Evolutionary conservation across 2,329 filamentous ascomycete genomes (phyloP), one percentile per base, ranked within the genome.

Genomic region (Fusarium pseudograminearum): DNA sequence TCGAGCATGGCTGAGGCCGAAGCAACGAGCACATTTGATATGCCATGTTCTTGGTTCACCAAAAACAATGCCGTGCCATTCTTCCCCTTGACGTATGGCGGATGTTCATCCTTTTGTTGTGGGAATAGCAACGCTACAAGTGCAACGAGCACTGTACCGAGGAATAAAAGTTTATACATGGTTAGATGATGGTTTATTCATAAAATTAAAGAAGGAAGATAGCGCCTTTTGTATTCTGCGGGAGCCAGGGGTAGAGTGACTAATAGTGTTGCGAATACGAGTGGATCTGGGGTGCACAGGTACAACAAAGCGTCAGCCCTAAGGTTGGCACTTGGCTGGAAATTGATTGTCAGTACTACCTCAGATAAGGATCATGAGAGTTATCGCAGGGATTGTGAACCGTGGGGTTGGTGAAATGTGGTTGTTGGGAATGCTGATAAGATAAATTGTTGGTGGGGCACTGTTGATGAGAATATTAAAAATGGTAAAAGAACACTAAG

Each of bases 21-120:
- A 2, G 80, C 80, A 6, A 82, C 61, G 53, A 78, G 78, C 20
- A 80, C 79, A 46, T 82, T 82, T 12, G 76, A 76, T 11, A 79
- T 71, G 30, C 80, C 80, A 51, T 74, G 73, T 11, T 79, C 76
- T 8, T 41, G 31, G 4, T 65, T 65, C 3, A 46, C 44, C 4
- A 64, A 30, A 16, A 64, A 64, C 4, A 64, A 20, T 3, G 55
- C 50, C 3, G 50, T 64, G 4, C 36, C 42, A 7, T 57, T 57
- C 14, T 14, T 34, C 7, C 58, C 61, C 14, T 48, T 34, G 10
- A 64, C 15, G 6, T 33, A 64, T 1, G 31, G 58, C 1, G 36
- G 3, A 31, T 42, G 30, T 7, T n/a, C 11, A 20, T 30, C 11
- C 16, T 31, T n/a, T 3, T 45, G 18, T 2, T 26, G 11, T 2